Evolutionary conservation across 306 rosid genomes (phyloP).

Genomic region (Cotoneaster glaucophyllus): DNA sequence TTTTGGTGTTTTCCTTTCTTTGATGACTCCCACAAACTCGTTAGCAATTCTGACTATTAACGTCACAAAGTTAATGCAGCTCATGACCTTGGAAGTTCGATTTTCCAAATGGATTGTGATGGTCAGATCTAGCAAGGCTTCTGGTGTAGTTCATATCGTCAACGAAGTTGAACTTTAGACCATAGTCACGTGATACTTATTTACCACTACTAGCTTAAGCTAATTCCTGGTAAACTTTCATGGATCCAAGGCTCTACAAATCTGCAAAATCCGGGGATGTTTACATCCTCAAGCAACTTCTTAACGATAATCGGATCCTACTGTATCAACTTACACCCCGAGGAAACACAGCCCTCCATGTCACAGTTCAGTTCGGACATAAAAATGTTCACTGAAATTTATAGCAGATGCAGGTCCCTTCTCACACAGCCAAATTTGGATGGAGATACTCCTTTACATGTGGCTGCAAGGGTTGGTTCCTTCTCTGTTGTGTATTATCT

Average conservation of each 20-base stretch:
- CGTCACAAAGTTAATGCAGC: background rate
- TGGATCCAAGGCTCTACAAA: conserved; percentile 8
- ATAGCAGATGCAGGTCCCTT: background rate
- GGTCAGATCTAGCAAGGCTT: background rate
- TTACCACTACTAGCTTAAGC: too few species aligned
- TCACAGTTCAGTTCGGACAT: background rate
- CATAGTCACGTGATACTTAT: background rate
- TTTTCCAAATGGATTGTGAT: background rate
- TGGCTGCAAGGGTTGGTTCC: background rate
- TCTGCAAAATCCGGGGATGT: background rate
- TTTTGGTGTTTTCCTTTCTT: too few species aligned
- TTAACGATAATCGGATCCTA: background rate
- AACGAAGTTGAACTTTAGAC: background rate
- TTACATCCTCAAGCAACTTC: background rate
- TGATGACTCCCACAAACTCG: background rate
- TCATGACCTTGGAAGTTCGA: too few species aligned
- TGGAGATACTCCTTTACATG: background rate
- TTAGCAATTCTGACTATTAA: too few species aligned
- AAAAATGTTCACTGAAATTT: background rate
- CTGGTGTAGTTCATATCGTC: background rate
- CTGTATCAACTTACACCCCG: background rate
- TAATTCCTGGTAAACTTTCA: background rate
- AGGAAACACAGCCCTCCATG: background rate
- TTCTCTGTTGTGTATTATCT: background rate
- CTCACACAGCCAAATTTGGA: background rate